Percentiles rank a stretch among this genome's conserved stretches.
phyloP scores from a whole-genome alignment of 2,329 filamentous ascomycete genomes.

The Scedosporium aurantiacum region DNA sequence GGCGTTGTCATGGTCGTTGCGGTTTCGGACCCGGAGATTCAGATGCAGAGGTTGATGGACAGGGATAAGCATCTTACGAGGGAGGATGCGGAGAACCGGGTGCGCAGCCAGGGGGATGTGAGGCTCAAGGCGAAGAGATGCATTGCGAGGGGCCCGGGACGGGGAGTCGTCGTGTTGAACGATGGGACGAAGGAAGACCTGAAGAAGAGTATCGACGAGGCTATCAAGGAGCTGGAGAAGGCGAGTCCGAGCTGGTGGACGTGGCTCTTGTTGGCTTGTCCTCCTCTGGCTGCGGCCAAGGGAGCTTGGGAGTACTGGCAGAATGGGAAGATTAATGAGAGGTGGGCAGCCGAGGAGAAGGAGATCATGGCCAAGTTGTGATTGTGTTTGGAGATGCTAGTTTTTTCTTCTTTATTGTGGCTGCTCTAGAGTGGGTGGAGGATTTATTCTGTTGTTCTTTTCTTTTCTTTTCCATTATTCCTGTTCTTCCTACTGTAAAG shows the following conservation, averaged over 20 bases:
- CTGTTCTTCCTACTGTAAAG: background rate
- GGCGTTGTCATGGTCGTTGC: slow-evolving; percentile 80
- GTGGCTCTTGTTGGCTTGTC: slow-evolving; percentile 56
- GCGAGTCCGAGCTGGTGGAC: slow-evolving; percentile 75
- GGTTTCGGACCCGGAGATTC: slow-evolving; percentile 65
- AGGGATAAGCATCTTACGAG: slow-evolving; percentile 66
- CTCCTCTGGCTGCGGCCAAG: slow-evolving; percentile 60
- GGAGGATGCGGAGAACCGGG: slow-evolving; percentile 82
- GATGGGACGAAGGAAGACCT: slow-evolving; percentile 65
- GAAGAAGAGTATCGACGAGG: slow-evolving; percentile 51
- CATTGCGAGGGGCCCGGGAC: slow-evolving; percentile 49
- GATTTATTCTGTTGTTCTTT: background rate
- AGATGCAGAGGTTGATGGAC: slow-evolving; percentile 67
- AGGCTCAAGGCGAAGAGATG: slow-evolving; percentile 70
- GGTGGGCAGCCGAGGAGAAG: slow-evolving; percentile 53
- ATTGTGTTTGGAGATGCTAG: slow-evolving; percentile 3
- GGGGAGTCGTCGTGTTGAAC: slow-evolving; percentile 83
- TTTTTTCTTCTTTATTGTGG: background rate
- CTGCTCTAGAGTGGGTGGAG: background rate
- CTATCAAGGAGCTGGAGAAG: slow-evolving; percentile 50
- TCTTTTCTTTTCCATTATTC: background rate
- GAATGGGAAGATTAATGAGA: slow-evolving; percentile 57
- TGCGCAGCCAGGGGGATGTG: slow-evolving; percentile 79
- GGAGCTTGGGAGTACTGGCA: slow-evolving; percentile 62
- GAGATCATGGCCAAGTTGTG: slow-evolving; percentile 33